Evolutionary conservation across 1,284 basidiomycete species (phyloP).

Genomic region (Pseudozyma sp.): DNA sequence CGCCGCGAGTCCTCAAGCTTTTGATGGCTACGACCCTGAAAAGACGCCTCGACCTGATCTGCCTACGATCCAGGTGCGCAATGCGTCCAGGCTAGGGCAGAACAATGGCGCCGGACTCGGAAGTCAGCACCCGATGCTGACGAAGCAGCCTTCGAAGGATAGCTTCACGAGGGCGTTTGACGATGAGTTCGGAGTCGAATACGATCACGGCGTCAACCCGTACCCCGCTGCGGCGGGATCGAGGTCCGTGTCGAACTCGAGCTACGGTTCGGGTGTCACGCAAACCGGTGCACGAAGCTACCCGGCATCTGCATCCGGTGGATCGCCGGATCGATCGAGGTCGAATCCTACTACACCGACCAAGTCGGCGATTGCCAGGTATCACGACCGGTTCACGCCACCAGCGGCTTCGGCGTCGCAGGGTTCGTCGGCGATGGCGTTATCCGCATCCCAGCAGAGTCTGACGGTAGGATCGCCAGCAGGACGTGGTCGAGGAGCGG

Average conservation of each 20-base stretch:
- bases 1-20: background rate
- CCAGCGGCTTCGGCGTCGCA: slow-evolving; percentile 3
- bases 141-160: slow-evolving; percentile 37
- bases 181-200: slow-evolving; percentile 44
- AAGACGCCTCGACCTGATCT: slow-evolving; percentile 19
- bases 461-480: slow-evolving; percentile 3
- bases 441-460: slow-evolving; percentile 14
- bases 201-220: slow-evolving; percentile 13
- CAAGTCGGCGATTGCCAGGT: slow-evolving; percentile 22
- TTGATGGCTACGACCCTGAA: slow-evolving; percentile 15
- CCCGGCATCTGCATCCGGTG: background rate
- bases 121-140: slow-evolving; percentile 9
- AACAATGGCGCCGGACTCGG: background rate
- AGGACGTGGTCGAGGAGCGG: background rate
- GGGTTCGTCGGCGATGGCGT: slow-evolving; percentile 2
- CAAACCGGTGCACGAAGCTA: slow-evolving; percentile 6
- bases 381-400: slow-evolving; percentile 46
- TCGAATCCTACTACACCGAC: slow-evolving; percentile 20
- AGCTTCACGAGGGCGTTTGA: slow-evolving; percentile 49
- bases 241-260: slow-evolving; percentile 21
- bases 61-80: slow-evolving; percentile 29
- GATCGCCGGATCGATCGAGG: background rate
- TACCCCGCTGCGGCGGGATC: slow-evolving; percentile 32
- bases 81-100: slow-evolving; percentile 7
- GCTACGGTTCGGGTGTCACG: slow-evolving; percentile 21